phyloP scores from a whole-genome alignment of 164 flowering plant genomes.

The Dillenia turbinata region DNA sequence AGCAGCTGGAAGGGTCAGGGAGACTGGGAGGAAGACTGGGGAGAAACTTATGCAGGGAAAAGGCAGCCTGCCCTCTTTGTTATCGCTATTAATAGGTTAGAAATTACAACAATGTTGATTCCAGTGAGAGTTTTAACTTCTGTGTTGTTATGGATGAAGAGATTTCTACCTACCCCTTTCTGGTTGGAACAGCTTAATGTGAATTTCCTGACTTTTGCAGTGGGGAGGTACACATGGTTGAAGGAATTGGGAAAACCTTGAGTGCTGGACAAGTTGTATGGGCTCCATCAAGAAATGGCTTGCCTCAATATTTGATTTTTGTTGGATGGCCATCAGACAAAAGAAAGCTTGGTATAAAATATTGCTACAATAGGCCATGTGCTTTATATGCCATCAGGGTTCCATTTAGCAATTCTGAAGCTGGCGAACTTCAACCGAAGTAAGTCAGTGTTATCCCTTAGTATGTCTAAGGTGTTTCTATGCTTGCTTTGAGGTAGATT shows the following conservation, averaged over 20 bases:
- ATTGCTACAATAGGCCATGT: slow-evolving; percentile 91
- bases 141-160: neutral
- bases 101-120: neutral
- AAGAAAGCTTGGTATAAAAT: slow-evolving; percentile 91
- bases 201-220: slow-evolving; percentile 34
- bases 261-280: slow-evolving; percentile 96
- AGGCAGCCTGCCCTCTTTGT: slow-evolving; percentile 88
- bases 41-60: slow-evolving; percentile 88
- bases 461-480: no score
- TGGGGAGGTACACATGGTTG: slow-evolving; percentile 65
- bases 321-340: slow-evolving; percentile 77
- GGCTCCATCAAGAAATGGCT: slow-evolving; percentile 56
- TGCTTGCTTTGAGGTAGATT: neutral
- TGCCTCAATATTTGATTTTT: slow-evolving; percentile 63
- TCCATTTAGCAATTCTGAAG: slow-evolving; percentile 30
- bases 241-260: slow-evolving; percentile 61
- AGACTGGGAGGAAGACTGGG: slow-evolving; percentile 94
- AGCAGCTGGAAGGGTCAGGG: slow-evolving; percentile 95
- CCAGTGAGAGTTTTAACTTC: no score
- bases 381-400: slow-evolving; percentile 70
- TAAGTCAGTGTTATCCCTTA: slow-evolving; percentile 18
- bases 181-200: slow-evolving; percentile 1
- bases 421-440: slow-evolving; percentile 28
- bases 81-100: slow-evolving; percentile 56
- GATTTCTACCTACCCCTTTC: neutral